Evolutionary conservation across 305 asterid genomes (phyloP).

Genomic region (Plantago rigida): DNA sequence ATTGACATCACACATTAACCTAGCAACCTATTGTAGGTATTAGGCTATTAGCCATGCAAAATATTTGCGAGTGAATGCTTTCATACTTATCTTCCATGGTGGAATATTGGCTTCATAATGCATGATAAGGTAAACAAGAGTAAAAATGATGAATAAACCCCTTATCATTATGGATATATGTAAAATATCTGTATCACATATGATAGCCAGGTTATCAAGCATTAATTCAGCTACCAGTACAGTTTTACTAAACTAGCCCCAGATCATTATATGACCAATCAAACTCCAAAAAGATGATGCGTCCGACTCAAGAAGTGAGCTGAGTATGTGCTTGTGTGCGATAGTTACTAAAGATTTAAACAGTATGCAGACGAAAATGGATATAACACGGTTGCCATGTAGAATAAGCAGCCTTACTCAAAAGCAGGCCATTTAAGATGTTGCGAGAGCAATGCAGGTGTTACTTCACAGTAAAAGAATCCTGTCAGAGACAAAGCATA

Average conservation of each 20-base stretch:
- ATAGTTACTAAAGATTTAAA: constrained; percentile 17
- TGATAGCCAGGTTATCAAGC: neutral
- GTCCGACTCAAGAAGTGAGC: constrained; percentile 9
- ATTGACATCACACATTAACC: no score
- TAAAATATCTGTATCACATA: no score
- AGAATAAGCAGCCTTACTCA: constrained; percentile 49
- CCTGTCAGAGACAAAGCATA: constrained; percentile 84
- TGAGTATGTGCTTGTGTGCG: constrained; percentile 5
- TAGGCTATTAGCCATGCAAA: no score
- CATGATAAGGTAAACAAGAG: no score
- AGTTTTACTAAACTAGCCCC: constrained; percentile 18
- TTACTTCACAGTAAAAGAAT: constrained; percentile 70
- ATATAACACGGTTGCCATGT: constrained; percentile 4
- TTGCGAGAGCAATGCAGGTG: constrained; percentile 44
- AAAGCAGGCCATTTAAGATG: constrained; percentile 42
- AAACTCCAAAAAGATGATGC: constrained; percentile 14
- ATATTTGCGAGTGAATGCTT: no score
- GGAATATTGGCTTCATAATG: no score
- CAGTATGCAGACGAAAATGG: constrained; percentile 13
- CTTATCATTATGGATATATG: no score
- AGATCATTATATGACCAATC: constrained; percentile 20
- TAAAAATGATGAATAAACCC: no score
- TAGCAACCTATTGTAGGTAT: no score
- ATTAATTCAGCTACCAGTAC: constrained; percentile 3
- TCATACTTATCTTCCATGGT: no score